Evolutionary conservation across 495 filamentous ascomycete genomes (phyloP).

Genomic region (Penicillium angulare): DNA sequence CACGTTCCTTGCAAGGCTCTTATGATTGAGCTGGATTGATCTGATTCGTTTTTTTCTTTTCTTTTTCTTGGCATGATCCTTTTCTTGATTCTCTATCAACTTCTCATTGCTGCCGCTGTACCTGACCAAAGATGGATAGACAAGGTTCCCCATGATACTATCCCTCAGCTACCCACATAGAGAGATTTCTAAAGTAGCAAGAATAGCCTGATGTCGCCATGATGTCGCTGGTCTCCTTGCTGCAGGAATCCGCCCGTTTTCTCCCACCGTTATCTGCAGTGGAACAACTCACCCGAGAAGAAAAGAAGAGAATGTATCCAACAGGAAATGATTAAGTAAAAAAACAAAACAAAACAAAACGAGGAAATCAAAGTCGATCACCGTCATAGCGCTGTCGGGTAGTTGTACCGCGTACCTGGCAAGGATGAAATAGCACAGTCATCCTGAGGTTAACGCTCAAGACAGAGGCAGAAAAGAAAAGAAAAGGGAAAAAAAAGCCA

Average conservation of each 20-base stretch:
- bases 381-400: conserved; percentile 4
- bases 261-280: conserved; percentile 38
- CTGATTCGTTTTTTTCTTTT: not conserved
- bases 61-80: too few relatives aligned
- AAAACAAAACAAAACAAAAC: not conserved
- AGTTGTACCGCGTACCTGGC: conserved; percentile 12
- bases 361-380: conserved; percentile 5
- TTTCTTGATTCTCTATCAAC: too few relatives aligned
- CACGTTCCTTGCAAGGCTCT: not conserved
- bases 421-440: not conserved
- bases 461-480: too few relatives aligned
- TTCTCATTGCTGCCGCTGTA: too few relatives aligned
- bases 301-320: not conserved
- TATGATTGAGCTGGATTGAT: not conserved
- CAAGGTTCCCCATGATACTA: too few relatives aligned
- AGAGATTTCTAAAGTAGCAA: too few relatives aligned
- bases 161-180: too few relatives aligned
- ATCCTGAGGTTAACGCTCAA: conserved; percentile 13
- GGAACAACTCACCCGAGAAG: conserved; percentile 26
- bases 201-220: conserved; percentile 6
- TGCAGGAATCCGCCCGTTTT: conserved; percentile 43
- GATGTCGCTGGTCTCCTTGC: conserved; percentile 14
- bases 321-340: too few relatives aligned
- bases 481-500: not conserved
- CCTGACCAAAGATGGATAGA: not conserved